Evolutionary conservation across 2,329 filamentous ascomycete species (phyloP).

Genomic region (Talaromyces sp.): DNA sequence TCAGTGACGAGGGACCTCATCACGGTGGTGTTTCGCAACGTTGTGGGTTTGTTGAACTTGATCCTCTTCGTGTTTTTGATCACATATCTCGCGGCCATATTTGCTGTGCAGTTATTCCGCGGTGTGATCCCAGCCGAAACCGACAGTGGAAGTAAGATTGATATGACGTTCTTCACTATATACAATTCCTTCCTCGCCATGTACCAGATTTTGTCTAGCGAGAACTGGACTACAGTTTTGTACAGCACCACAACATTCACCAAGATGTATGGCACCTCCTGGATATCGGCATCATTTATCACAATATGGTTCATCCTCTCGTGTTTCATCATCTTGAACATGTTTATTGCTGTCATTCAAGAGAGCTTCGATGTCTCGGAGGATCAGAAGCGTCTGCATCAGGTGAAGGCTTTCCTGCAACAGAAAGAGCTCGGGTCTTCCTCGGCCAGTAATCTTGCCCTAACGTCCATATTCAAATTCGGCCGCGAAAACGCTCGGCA

Average conservation of each 20-base stretch:
- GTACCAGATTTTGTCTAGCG: conserved; percentile 94
- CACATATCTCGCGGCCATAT: conserved; percentile 89
- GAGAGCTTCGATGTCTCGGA: conserved; percentile 99
- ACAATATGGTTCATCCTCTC: conserved; percentile 94
- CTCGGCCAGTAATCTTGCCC: conserved; percentile 64
- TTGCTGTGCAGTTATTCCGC: conserved; percentile 88
- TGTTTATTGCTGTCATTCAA: conserved; percentile 99
- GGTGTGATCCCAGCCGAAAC: conserved; percentile 72
- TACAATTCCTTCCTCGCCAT: conserved; percentile 96
- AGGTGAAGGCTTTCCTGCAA: conserved; percentile 91
- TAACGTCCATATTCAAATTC: conserved; percentile 59
- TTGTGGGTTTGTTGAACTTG: conserved; percentile 85
- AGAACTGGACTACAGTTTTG: conserved; percentile 88
- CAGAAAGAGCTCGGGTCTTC: conserved; percentile 76
- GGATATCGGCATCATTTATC: conserved; percentile 88
- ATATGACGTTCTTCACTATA: conserved; percentile 80
- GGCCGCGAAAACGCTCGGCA: conserved; percentile 59
- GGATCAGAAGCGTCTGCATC: conserved; percentile 94
- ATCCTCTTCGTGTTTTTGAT: conserved; percentile 96
- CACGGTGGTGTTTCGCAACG: conserved; percentile 80
- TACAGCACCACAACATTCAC: conserved; percentile 76
- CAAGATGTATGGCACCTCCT: conserved; percentile 65
- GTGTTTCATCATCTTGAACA: conserved; percentile 95
- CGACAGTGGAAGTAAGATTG: conserved; percentile 58
- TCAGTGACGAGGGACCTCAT: conserved; percentile 85